Conservation (phyloP, 495 filamentous ascomycete species). For the Darksidea phi region DNA sequence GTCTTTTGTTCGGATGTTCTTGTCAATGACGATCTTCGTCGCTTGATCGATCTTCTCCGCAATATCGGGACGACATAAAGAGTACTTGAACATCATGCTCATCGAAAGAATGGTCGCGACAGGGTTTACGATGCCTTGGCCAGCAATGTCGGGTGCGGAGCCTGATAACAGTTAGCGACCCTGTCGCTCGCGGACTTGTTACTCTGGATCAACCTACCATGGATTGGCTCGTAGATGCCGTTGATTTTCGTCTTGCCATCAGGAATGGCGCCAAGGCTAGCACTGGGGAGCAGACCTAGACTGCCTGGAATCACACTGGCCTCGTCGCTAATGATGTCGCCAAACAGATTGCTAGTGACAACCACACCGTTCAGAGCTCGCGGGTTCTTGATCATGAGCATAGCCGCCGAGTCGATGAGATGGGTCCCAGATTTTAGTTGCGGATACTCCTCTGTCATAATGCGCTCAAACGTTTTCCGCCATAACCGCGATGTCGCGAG, state of each 20-base stretch:
- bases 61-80: conserved; percentile 70
- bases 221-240: conserved; percentile 97
- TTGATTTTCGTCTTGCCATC: conserved; percentile 73
- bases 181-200: not conserved
- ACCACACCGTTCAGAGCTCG: conserved; percentile 87
- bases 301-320: conserved; percentile 93
- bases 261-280: conserved; percentile 81
- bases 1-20: conserved; percentile 71
- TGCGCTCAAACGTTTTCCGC: conserved; percentile 81
- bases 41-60: conserved; percentile 76
- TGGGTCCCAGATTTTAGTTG: conserved; percentile 82
- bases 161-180: conserved; percentile 38
- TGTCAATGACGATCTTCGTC: conserved; percentile 73
- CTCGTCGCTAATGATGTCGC: conserved; percentile 96
- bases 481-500: conserved; percentile 86
- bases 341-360: conserved; percentile 92
- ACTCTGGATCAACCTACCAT: conserved; percentile 59
- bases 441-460: conserved; percentile 84
- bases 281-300: conserved; percentile 85
- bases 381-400: conserved; percentile 97
- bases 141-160: conserved; percentile 75
- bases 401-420: conserved; percentile 91
- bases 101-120: conserved; percentile 81
- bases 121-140: conserved; percentile 81
- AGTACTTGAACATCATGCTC: conserved; percentile 91